Evolutionary conservation across 164 flowering plant genomes (phyloP), one percentile per base, ranked within the genome.

Genomic region (Chloranthus sessilifolius): DNA sequence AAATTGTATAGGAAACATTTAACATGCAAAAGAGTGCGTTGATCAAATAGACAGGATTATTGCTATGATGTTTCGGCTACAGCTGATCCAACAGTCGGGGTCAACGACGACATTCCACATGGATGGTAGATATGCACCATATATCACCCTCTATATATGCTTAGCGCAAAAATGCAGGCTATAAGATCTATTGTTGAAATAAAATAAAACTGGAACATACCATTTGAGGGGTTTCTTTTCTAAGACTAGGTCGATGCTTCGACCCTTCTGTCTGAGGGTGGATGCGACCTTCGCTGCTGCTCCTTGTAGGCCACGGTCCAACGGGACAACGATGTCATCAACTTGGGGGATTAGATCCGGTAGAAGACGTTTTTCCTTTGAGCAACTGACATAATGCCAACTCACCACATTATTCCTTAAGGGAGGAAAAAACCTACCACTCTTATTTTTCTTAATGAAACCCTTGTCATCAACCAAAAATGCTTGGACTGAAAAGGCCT

Each of bases 191-290:
- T 21, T 28, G 19, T 11, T 4, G 15, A 26, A 20, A 10, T 8
- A 22, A 16, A 14, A 23, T 39, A n/a, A 1, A 21, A 25, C 6
- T 26, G 17, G 17, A 0, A 19, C 20, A 33, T 12, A 87, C 98
- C 98, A 90, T 63, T 87, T 91, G 1, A 88, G 80, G 28, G 90
- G 88, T 65, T 88, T 91, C 68, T 56, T 77, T 65, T 91, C 96
- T 61, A 91, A 61, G 44, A 91, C 95, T 56, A 91, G 75, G 64
- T 88, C 95, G 40, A 85, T 92, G 50, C 69, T 77, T 73, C 74
- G 85, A 35, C 95, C 95, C 59, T 85, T 88, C 50, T 61, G 76
- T 62, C 96, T 74, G 49, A 91, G 94, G 26, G 47, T 56, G 7
- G 82, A 74, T 22, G 96, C 90, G 54, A 91, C 79, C 20, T 41